Evolutionary conservation across 164 flowering plant species (phyloP), one percentile per base, ranked within the genome.

Genomic region (Piper betle): DNA sequence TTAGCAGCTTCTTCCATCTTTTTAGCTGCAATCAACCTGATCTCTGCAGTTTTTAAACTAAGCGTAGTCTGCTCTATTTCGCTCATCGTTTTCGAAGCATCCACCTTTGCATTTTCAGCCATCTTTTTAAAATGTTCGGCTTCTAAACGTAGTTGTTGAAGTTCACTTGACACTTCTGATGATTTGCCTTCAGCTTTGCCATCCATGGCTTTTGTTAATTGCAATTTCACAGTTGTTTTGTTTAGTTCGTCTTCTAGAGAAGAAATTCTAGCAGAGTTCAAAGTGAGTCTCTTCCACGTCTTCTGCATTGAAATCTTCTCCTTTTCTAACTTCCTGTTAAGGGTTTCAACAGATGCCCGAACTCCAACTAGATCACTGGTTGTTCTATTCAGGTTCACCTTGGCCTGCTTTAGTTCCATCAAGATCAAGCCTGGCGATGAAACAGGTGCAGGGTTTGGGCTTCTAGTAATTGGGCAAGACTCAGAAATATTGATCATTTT

Each of bases 1-100:
- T 79, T 82, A 39, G 98, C 89, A 7, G 97, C 96, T 69, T 89
- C 86, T 71, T 83, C 84, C 96, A 87, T 86, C 69, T 82, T 89
- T 64, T 70, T 80, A 37, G 96, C 97, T 38, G 97, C 96, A 71
- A 80, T 60, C 73, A 85, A 71, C 63, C 94, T 73, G 52, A 84
- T 83, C 73, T 90, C 97, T 16, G 88, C 88, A 5, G 88, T 87
- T 66, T 71, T 82, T 56, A 86, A 83, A 70, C 74, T 77, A 37
- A 69, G 48, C 64, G 74, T 84, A 6, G 82, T 85, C 62, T 82
- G 81, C 62, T 82, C 94, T 38, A 89, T 85, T 75, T 89, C 95
- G 19, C 82, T 64, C 65, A 78, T 73, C 33, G 88, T 78, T 71
- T 72, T 79, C 39, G 66, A 53, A 50, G 84, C 85, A 68, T 85